Base-by-base conservation (phyloP, 2,329 filamentous ascomycete genomes). In the Fragosphaeria purpurea region DNA sequence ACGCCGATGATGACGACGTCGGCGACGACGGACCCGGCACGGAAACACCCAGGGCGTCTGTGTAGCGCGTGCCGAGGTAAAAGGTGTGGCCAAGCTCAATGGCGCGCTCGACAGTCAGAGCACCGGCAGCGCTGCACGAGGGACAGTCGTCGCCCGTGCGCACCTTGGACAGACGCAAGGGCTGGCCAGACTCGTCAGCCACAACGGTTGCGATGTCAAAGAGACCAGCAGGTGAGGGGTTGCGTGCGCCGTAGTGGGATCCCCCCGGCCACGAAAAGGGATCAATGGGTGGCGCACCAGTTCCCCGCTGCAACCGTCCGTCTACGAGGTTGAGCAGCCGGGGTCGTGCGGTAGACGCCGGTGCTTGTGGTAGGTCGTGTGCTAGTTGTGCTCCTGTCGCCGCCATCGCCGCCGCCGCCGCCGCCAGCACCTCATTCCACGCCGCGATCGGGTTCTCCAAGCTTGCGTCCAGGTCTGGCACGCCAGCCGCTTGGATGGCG, bases 1-100 rank as follows among this genome's bases (percentile, higher is more conserved):
- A 80, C 72, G 5, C 35, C 35, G 2, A 38, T 57, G n/a, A 55
- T 53, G 54, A 54, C 9, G 42, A 35, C 31, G 11, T 4, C 6
- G 33, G 5, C 30, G 46, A 32, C 5, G 43, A 22, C 11, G 11
- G 11, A 56, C 54, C 60, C 32, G 69, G 75, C 32, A 72, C 57
- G 11, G 71, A 69, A 3, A 93, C 76, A 7, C 76, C 70, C 1
- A 98, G 73, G 0, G 88, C 84, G 22, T 79, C 73, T 31, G 86
- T 90, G 69, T 98, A 98, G 34, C 90, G 80, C 1, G 87, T 90
- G 9, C 91, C 90, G 1, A 98, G 81, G 64, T 94, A 83, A 68
- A 98, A 98, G 0, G 93, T 97, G 66, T 98, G 93, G 1, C 88
- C 93, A 12, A 97, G 75, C 67, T 98, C 93, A 46, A 97, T 83